phyloP scores from a whole-genome alignment of 2,329 filamentous ascomycete genomes.

The Diaporthe ampelina region DNA sequence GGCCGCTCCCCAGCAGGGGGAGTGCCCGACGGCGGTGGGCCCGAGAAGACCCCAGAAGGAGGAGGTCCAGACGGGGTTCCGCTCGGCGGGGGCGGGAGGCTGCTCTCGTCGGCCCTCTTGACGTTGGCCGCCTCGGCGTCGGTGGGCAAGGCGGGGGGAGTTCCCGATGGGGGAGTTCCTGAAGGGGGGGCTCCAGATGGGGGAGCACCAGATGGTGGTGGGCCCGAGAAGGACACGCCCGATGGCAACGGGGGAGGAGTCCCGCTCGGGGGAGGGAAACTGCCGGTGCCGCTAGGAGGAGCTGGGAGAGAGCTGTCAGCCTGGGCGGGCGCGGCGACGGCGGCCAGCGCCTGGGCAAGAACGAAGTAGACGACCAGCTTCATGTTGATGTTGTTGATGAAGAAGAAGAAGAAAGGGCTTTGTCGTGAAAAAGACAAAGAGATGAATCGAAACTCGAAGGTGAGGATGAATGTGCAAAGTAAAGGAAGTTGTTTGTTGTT shows the following conservation, averaged over 20 bases:
- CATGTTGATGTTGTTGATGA: slow-evolving; percentile 21
- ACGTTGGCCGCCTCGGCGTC: too few relatives aligned
- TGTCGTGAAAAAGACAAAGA: neutral
- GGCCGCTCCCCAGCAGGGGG: too few relatives aligned
- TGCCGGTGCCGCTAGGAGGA: neutral
- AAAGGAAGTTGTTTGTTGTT: slow-evolving; percentile 14
- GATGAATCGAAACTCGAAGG: slow-evolving; percentile 10
- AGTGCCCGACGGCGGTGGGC: too few relatives aligned
- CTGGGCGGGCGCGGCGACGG: slow-evolving; percentile 20
- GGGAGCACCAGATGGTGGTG: too few relatives aligned
- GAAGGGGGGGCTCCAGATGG: too few relatives aligned
- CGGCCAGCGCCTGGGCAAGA: slow-evolving; percentile 33
- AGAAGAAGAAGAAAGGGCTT: neutral
- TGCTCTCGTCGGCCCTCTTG: too few relatives aligned
- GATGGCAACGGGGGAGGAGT: neutral
- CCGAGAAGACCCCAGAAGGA: neutral
- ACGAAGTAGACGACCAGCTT: slow-evolving; percentile 24
- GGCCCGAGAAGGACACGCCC: too few relatives aligned
- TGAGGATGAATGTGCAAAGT: slow-evolving; percentile 14
- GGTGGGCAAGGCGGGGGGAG: too few relatives aligned
- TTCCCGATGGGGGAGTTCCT: too few relatives aligned
- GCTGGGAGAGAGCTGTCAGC: neutral
- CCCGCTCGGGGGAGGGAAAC: slow-evolving; percentile 10
- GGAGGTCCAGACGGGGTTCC: neutral
- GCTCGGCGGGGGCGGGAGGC: neutral